Evolutionary conservation across 108 stramenopile species (phyloP), one percentile per base, ranked within the genome.

Genomic region (Aurantiochytrium sp.): DNA sequence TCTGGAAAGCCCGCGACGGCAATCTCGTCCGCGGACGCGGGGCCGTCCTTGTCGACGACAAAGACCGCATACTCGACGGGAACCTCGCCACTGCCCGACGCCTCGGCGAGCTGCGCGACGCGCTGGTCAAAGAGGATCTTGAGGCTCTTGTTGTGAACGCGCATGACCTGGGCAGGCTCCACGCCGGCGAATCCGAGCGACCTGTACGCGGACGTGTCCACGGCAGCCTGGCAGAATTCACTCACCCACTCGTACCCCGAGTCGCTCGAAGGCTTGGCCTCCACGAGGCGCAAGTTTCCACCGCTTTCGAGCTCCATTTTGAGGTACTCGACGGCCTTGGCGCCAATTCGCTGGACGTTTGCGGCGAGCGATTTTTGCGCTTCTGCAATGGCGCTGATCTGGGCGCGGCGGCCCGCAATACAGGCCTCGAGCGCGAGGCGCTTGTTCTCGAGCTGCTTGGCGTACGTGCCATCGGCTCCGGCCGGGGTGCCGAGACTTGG

Each of bases 201-300:
- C 48, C 17, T 52, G 45, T 69, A 50, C 31, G 53, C 90, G 68
- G 54, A 37, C 59, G 39, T 88, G 85, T 88, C 31, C 36, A 68
- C 59, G 8, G 59, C 59, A 27, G 8, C 21, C 4, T 52, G 4
- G 53, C 31, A 68, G 42, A 68, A 81, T 3, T 37, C 86, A 45
- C 15, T 21, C 37, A 36, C 41, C 27, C 30, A 37, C 30, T 21
- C 21, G 88, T 53, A 87, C 89, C 91, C 91, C 27, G 86, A 88
- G 36, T 92, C 91, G 17, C 1, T 52, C 3, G 48, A 36, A 10
- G 90, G 88, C 5, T 86, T 85, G 24, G 91, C 92, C 41, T 92
- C 92, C 55, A 91, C 92, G 30, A 92, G 88, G 2, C 92, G 88
- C 2, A 92, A 87, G 86, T 92, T 92, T 10, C 92, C 92, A 17